Base-by-base conservation (phyloP, 345 rosid species). In the Salix suchowensis region DNA sequence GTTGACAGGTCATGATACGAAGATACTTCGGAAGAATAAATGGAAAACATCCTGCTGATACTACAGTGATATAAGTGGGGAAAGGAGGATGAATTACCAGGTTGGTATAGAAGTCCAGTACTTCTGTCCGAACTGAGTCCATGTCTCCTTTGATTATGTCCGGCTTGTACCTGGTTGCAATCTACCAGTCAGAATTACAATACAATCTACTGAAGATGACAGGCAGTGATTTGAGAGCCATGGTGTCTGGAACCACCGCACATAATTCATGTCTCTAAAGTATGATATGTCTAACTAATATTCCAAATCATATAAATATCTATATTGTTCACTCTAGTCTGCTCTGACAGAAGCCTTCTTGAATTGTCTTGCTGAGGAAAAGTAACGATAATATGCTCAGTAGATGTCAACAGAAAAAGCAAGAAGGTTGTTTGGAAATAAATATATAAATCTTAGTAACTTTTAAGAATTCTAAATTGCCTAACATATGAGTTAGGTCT, bases 101-200 rank as follows among this genome's bases (percentile, higher is more conserved):
- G 78, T 66, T 84, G 6, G 66, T 3, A 80, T 94, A 96, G 79
- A 91, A 96, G 18, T 88, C 79, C 70, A 76, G 81, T 24, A 96
- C 97, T 76, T 90, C 96, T 26, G 46, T 74, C 5, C 94, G 85
- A 66, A 94, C 76, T 11, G 99, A 96, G 73, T 96, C 99, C 99
- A 96, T 89, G 80, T 96, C 99, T 81, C 98, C 99, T 79, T 91
- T 90, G 75, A 96, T 96, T 58, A 89, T 80, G 68, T 92, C 97
- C 1, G 95, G 97, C 82, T 86, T 90, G 85, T 86, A 92, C 85
- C 95, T 90, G 85, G 18, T 34, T 74, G 5, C 44, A 52, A 83
- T 24, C 40, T 32, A 78, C 66, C 15, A 40, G 64, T 64, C 23
- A 46, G 46, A 65, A 71, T 54, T 24, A 70, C 60, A n/a, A 54